Base-by-base conservation (phyloP, 2,329 filamentous ascomycete genomes). In the Xylariaceae sp. region DNA sequence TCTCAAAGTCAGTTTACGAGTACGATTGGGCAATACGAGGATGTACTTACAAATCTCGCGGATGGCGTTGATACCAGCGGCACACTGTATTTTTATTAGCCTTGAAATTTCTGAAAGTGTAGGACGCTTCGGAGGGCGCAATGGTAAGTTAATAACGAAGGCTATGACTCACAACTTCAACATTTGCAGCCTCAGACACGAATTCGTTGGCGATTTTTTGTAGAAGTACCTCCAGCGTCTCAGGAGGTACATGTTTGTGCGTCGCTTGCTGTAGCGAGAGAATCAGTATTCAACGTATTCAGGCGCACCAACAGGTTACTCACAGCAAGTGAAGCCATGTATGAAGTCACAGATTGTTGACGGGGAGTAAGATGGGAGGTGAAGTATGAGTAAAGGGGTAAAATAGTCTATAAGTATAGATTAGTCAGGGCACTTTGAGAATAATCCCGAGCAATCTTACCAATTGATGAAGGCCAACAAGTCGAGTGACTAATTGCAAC, bases 171-270 rank as follows among this genome's bases (percentile, higher is more conserved):
- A 53, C 50, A 22, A 98, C 92, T 66, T 97, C 91, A 3, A 87
- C 79, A 1, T 93, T 91, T 0, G 91, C 83, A 1, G 89, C 93
- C 69, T 98, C 93, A 0, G 90, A 95, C 2, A 98, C 92, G 62
- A 98, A 98, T 65, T 98, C 93, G 62, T 97, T 96, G 23, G 93
- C 92, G 58, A 98, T 97, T 71, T 96, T 97, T 64, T 89, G 85
- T 2, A 98, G 75, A 4, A 97, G 71, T 0, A 93, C 92, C 64
- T 97, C 91, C 10, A 98, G 74, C 0, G 84, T 86, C 72, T 98
- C 93, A 0, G 92, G 92, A 0, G 93, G 93, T 0, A 98, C 91
- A 29, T 95, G 77, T 53, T 84, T 86, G 64, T 98, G 93, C 6
- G 89, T 90, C 3, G 88, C 87, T 70, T 97, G 93, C 0, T 53